Evolutionary conservation across 2,329 filamentous ascomycete genomes (phyloP), one percentile per base, ranked within the genome.

Genomic region (Colletotrichum lupini): DNA sequence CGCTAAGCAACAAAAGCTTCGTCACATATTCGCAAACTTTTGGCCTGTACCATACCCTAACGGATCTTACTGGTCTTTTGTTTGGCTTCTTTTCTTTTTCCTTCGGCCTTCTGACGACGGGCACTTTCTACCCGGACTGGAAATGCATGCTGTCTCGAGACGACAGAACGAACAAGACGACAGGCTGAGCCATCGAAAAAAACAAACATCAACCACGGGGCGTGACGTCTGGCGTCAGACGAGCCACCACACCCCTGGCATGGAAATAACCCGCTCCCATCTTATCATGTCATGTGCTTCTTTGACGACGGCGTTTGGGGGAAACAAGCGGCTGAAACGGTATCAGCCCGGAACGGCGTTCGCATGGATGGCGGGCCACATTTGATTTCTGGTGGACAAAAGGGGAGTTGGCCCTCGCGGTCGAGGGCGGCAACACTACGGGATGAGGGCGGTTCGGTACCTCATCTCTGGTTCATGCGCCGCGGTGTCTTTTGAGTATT

Each of bases 1-100:
- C 58, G 62, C 62, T 57, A 70, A 63, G 46, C 71, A 64, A 56
- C 64, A 46, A 64, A 74, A 70, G 66, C 67, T 71, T 66, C 57
- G 62, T 74, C 70, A 67, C 62, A 75, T 75, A 64, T 74, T 73
- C 71, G 67, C 66, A 71, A 70, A 73, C 46, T 73, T 53, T 74
- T 55, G 73, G 59, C 73, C 71, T 74, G 66, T 67, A 75, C 67
- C 73, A 75, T 70, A 74, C 72, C 72, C 58, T 22, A 37, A 60
- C 68, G 67, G 71, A 71, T 73, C 67, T 73, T 68, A 59, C 42
- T 63, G 68, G 68, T 68, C 68, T 74, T 73, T 63, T 74, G 72
- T 73, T 73, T 72, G 68, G 69, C 52, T 73, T 74, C 53, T 74
- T 71, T 72, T 73, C 58, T 73, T 74, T 74, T n/a, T 37, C 68